Base-by-base conservation (phyloP, 1,284 basidiomycete genomes). In the Ustilago esculenta region DNA sequence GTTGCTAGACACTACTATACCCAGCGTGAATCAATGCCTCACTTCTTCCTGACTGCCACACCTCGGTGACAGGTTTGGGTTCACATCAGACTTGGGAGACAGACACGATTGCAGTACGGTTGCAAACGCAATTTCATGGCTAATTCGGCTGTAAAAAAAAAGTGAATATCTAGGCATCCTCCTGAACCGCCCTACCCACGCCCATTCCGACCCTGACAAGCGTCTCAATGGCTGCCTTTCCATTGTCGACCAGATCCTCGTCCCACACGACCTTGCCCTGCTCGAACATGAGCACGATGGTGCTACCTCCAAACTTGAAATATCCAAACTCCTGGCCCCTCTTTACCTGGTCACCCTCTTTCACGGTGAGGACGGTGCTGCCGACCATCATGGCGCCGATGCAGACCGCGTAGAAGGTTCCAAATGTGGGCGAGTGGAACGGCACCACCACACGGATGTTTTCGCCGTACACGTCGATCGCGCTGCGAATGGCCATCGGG, bases 391-490 rank as follows among this genome's bases (percentile, higher is more conserved):
- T 85, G 2, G 86, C 86, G 65, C 82, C 79, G 32, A 82, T 71
- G 29, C 76, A 75, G 6, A 82, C 79, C 29, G 74, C 72, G n/a
- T 60, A 60, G 25, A 53, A 75, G 2, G 46, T 54, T 24, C 63
- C 53, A 49, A 69, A 65, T 12, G 35, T 23, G 30, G 81, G 77
- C 17, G 82, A 83, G 50, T 84, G 65, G 52, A 85, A 80, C 9
- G 72, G 71, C 4, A 82, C 71, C 0, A 83, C 75, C 5, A 77
- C 78, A 20, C 90, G 87, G 44, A 85, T 86, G 82, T 98, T 98
- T 83, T 97, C 94, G 23, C 93, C 93, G 71, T 94, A 98, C 4
- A 98, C 92, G 74, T 98, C 94, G 21, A 98, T 87, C 2, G 86
- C 84, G 10, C 56, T 81, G 89, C 88, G 92, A 58, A 94, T 86